Percentiles rank a stretch among this genome's conserved stretches.
These are phyloP conservation scores for Penicillium roqueforti DNA, from an alignment of 495 filamentous ascomycete genomes.

Conservation along the genomic window DNA sequence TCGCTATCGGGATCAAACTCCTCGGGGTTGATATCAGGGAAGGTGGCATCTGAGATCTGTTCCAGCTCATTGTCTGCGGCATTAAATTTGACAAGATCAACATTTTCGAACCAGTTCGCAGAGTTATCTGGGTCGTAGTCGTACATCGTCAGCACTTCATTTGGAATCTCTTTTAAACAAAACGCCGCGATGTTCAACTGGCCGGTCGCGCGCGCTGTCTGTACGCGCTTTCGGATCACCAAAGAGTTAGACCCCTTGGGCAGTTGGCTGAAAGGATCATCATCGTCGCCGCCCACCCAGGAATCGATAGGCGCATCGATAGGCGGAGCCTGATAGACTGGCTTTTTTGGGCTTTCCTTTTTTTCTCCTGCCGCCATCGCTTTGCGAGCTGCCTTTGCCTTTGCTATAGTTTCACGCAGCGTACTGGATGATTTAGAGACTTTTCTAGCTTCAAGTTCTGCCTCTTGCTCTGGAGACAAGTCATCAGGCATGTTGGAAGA, in stretches of 20 bases:
- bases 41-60: conserved; percentile 63
- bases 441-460: conserved; percentile 37
- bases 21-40: conserved; percentile 65
- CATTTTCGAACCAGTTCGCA: conserved; percentile 81
- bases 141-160: conserved; percentile 89
- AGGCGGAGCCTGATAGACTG: conserved; percentile 17
- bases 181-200: conserved; percentile 86
- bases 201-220: conserved; percentile 72
- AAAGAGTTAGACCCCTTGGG: conserved; percentile 57
- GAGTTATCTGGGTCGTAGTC: conserved; percentile 58
- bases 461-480: conserved; percentile 27
- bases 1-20: conserved; percentile 57
- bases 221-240: conserved; percentile 69
- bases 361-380: conserved; percentile 45
- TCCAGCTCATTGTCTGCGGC: conserved; percentile 91
- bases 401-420: conserved; percentile 85
- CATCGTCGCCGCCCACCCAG: conserved; percentile 43
- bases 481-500: conserved; percentile 31
- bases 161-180: conserved; percentile 73
- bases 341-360: conserved; percentile 5
- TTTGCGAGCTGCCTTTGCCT: conserved; percentile 81
- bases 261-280: conserved; percentile 66
- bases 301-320: conserved; percentile 30
- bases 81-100: conserved; percentile 84
- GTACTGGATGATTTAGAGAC: conserved; percentile 70